Evolutionary conservation across 2,329 filamentous ascomycete genomes (phyloP).

Genomic region (Trichoderma breve): DNA sequence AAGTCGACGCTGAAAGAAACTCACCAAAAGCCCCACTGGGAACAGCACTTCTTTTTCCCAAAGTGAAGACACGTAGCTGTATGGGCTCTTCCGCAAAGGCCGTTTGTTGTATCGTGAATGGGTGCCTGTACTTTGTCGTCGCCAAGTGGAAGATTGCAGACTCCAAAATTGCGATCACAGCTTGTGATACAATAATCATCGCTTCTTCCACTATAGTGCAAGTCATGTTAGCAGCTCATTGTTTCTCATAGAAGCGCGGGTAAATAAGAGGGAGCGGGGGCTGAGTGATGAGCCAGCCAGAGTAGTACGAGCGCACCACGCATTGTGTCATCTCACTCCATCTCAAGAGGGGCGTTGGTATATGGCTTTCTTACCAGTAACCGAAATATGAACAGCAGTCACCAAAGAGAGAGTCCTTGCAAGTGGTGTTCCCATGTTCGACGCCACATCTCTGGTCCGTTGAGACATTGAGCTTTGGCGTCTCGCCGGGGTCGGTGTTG

Average conservation of each 20-base stretch:
- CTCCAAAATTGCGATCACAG: conserved; percentile 38
- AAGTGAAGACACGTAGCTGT: conserved; percentile 35
- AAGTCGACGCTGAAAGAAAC: conserved; percentile 6
- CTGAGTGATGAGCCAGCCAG: background rate
- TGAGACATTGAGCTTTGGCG: conserved; percentile 28
- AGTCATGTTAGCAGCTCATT: background rate
- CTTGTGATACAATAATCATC: conserved; percentile 38
- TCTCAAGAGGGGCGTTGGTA: background rate
- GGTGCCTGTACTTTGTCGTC: conserved; percentile 23
- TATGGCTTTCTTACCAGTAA: conserved; percentile 37
- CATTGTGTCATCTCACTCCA: background rate
- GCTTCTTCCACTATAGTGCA: conserved; percentile 31
- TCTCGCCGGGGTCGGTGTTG: background rate
- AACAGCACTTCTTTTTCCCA: conserved; percentile 38
- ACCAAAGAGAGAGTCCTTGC: conserved; percentile 36
- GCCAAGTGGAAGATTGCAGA: conserved; percentile 28
- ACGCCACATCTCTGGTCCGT: conserved; percentile 40
- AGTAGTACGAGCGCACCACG: background rate
- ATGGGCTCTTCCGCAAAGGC: conserved; percentile 35
- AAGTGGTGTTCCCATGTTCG: conserved; percentile 35
- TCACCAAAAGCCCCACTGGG: conserved; percentile 37
- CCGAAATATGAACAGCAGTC: conserved; percentile 43
- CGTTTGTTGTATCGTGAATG: conserved; percentile 32
- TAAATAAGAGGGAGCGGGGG: background rate
- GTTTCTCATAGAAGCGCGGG: background rate